phyloP scores from a whole-genome alignment of 225 moss, liverwort and hornwort genomes.

The Climacium dendroides region DNA sequence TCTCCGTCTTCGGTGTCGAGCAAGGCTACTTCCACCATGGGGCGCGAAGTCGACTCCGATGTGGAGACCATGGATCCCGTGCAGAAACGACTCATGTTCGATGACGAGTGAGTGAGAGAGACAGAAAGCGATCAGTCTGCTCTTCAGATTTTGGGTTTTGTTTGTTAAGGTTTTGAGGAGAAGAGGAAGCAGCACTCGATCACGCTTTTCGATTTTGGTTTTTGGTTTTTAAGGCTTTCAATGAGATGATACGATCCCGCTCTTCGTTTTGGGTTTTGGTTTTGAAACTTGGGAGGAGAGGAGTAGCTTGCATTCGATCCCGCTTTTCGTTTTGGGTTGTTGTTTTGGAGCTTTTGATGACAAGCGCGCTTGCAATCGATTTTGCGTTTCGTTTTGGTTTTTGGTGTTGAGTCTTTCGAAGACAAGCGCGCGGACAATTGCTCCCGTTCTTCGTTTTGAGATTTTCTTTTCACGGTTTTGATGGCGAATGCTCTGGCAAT shows the following conservation, averaged over 20 bases:
- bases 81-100: conserved; percentile 92
- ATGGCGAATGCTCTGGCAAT: not conserved
- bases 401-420: conserved; percentile 9
- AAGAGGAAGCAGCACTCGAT: not conserved
- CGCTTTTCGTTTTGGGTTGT: not conserved
- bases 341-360: not conserved
- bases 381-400: not conserved
- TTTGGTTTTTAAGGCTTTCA: conserved; percentile 5
- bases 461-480: not conserved
- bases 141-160: not conserved
- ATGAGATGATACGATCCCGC: not conserved
- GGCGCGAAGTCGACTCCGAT: conserved; percentile 25
- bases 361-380: not conserved
- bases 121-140: not conserved
- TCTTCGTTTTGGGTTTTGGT: not conserved
- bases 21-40: not conserved
- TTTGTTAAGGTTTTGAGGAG: conserved; percentile 21
- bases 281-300: conserved; percentile 17
- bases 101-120: conserved; percentile 61
- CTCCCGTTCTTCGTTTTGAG: too few relatives aligned
- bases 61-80: conserved; percentile 81
- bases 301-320: not conserved
- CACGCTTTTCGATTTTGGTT: not conserved
- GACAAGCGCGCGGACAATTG: not conserved
- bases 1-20: not conserved